A percentile compares a stretch with the other conserved stretches of the same genome.
phyloP scores from a whole-genome alignment of 2,329 filamentous ascomycete genomes.

The Penicillium sp. region DNA sequence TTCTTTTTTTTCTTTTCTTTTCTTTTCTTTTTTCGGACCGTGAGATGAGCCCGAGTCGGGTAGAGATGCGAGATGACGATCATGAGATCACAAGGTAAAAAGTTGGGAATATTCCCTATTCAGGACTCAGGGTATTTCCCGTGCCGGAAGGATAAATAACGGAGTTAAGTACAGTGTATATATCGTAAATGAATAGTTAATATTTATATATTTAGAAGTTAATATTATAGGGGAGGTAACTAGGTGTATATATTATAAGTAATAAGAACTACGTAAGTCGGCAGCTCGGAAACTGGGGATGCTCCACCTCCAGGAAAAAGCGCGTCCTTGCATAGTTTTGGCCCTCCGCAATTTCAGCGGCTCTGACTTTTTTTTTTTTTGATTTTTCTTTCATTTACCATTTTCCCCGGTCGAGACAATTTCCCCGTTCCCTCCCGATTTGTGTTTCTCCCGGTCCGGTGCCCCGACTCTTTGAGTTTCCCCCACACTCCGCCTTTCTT shows the following conservation, averaged over 20 bases:
- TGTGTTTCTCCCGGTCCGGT: slow-evolving; percentile 28
- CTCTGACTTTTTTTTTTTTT: slow-evolving; percentile 12
- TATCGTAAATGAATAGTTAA: no score
- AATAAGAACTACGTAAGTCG: slow-evolving; percentile 4
- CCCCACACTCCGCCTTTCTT: slow-evolving; percentile 35
- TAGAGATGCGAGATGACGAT: slow-evolving; percentile 9
- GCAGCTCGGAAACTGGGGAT: slow-evolving; percentile 19
- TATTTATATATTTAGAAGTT: not conserved
- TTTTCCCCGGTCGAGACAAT: slow-evolving; percentile 10
- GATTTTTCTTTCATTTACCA: slow-evolving; percentile 12
- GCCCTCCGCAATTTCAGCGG: slow-evolving; percentile 27
- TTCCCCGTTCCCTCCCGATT: slow-evolving; percentile 25
- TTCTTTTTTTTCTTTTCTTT: not conserved
- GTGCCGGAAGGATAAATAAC: not conserved
- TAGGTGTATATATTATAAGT: not conserved
- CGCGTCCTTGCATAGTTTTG: slow-evolving; percentile 24
- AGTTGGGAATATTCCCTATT: not conserved
- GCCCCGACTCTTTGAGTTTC: slow-evolving; percentile 32
- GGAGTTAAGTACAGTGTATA: not conserved
- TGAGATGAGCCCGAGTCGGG: slow-evolving; percentile 7
- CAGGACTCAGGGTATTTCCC: not conserved
- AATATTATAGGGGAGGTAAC: no score
- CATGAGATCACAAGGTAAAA: slow-evolving; percentile 7
- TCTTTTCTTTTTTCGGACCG: not conserved
- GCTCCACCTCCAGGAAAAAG: slow-evolving; percentile 21